Evolutionary conservation across 148 eudicot species (phyloP).

Genomic region (Chenopodium quinoa): DNA sequence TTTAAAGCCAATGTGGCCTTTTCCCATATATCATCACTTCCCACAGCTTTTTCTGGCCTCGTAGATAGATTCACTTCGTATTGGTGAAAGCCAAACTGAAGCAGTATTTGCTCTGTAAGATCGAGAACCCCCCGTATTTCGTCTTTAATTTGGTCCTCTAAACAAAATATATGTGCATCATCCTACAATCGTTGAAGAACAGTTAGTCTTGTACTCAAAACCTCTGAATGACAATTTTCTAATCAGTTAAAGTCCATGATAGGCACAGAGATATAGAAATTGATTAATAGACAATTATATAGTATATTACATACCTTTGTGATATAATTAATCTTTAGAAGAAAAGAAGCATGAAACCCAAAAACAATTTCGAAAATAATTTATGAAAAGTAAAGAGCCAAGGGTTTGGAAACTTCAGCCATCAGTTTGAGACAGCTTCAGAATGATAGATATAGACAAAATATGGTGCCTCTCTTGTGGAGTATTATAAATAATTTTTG

Average conservation of each 20-base stretch:
- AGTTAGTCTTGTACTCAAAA: conserved; percentile 8
- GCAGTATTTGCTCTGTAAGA: conserved; percentile 83
- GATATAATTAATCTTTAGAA: neutral
- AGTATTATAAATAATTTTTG: too few species aligned
- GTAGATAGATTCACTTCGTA: conserved; percentile 96
- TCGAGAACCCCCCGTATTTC: conserved; percentile 96
- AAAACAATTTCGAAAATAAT: neutral
- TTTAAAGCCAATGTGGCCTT: conserved; percentile 86
- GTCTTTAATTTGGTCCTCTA: conserved; percentile 90
- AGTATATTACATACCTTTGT: neutral
- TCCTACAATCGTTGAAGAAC: conserved; percentile 46
- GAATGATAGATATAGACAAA: neutral
- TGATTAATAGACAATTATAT: neutral
- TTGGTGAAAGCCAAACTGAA: conserved; percentile 85
- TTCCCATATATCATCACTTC: conserved; percentile 94
- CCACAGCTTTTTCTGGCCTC: conserved; percentile 91
- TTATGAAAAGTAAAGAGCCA: neutral
- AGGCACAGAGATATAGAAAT: neutral
- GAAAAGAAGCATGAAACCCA: neutral
- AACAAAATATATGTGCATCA: conserved; percentile 97
- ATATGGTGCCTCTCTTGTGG: neutral
- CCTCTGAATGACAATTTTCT: too few species aligned
- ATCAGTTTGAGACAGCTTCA: neutral
- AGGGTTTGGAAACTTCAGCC: neutral
- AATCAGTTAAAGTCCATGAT: neutral